Evolutionary conservation across 2,329 filamentous ascomycete genomes (phyloP).

Genomic region (Zasmidium angulare): DNA sequence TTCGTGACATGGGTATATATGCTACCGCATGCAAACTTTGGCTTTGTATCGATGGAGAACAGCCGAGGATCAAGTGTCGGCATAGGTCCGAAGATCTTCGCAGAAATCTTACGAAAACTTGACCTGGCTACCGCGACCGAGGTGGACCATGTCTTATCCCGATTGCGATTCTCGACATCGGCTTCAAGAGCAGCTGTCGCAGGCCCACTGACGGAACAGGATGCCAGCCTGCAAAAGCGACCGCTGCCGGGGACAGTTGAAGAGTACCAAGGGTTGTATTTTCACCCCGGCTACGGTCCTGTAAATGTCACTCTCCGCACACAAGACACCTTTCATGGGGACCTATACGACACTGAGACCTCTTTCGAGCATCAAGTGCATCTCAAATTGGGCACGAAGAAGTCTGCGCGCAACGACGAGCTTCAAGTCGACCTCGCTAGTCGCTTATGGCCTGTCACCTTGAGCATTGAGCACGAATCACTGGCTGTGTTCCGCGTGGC

Average conservation of each 20-base stretch:
- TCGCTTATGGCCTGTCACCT: background rate
- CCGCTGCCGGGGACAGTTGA: background rate
- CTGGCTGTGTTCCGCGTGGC: conserved; percentile 6
- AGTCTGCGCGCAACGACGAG: background rate
- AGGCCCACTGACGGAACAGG: background rate
- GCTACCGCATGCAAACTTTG: conserved; percentile 30
- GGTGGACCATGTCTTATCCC: no score
- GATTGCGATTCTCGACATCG: no score
- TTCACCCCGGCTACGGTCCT: conserved; percentile 10
- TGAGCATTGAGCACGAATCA: conserved; percentile 4
- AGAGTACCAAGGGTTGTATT: conserved; percentile 10
- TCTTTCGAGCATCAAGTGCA: background rate
- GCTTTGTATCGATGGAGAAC: conserved; percentile 21
- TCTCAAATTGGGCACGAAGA: background rate
- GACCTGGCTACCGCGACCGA: background rate
- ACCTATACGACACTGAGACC: no score
- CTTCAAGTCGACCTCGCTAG: conserved; percentile 1
- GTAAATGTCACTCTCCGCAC: conserved; percentile 10
- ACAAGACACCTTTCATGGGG: background rate
- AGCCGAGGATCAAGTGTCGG: background rate
- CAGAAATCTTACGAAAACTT: conserved; percentile 23
- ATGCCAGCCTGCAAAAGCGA: conserved; percentile 5
- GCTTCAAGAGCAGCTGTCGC: background rate
- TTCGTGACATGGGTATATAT: conserved; percentile 31
- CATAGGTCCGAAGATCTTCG: conserved; percentile 21